Evolutionary conservation across 352 stramenopile genomes (phyloP).

Genomic region (Phytophthora hybrid): DNA sequence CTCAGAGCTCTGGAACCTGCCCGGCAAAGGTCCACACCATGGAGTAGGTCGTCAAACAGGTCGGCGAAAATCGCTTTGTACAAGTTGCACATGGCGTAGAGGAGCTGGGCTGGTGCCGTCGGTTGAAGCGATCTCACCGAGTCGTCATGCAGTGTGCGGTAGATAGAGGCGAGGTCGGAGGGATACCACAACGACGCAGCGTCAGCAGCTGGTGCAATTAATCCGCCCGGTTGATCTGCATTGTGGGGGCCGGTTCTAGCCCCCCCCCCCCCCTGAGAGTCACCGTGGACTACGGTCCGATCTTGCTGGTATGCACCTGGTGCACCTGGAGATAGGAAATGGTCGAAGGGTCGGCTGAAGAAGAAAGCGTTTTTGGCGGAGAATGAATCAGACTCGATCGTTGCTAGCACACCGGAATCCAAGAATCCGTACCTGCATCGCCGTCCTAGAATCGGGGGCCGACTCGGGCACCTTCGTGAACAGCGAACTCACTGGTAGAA

Average conservation of each 20-base stretch:
- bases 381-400: not conserved
- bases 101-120: not conserved
- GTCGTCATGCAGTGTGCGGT: not conserved
- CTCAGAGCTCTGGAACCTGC: not conserved
- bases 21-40: not conserved
- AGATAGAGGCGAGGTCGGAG: not conserved
- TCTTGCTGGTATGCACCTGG: not conserved
- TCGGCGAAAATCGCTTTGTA: not conserved
- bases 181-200: not conserved
- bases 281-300: not conserved
- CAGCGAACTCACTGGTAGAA: not conserved
- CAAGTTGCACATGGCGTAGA: not conserved
- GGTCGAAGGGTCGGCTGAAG: not conserved
- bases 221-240: not conserved
- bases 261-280: not conserved
- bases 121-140: not conserved
- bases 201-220: not conserved
- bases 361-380: not conserved
- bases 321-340: not conserved
- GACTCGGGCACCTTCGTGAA: constrained; percentile 6
- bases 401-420: not conserved
- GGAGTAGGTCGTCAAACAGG: not conserved
- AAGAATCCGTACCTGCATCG: not conserved
- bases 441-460: not conserved
- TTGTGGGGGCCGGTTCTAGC: not conserved